Base-by-base conservation (phyloP, 1,284 basidiomycete species). In the Puccinia novopanici region DNA sequence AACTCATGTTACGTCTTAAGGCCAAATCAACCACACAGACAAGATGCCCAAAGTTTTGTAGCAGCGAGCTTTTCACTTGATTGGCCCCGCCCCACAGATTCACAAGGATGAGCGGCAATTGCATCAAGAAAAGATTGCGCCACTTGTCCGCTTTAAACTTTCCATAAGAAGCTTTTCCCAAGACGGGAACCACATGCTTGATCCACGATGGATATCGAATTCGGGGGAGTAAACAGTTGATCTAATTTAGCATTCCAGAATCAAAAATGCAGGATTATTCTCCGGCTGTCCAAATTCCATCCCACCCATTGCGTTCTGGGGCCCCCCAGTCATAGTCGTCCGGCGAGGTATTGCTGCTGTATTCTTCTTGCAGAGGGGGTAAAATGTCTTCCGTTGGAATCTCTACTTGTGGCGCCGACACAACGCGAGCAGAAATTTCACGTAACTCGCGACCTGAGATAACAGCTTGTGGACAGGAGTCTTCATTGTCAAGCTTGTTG, bases 141-240 rank as follows among this genome's bases (percentile, higher is more conserved):
- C 82, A 83, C 42, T 83, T 73, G 24, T 82, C 75, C 0, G 82
- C 82, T 63, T 75, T 82, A 3, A 82, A 71, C 24, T 73, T 76
- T 2, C 82, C 82, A 55, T 71, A 63, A 0, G 30, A 54, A 4
- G 59, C 61, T 22, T 63, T 65, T 0, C 75, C 82, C 34, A 83
- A 65, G 3, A n/a, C n/a, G 3, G 52, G 81, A 0, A 78, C 52
- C 15, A 15, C 45, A 8, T 15, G 8, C 8, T 78, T 81, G n/a
- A 83, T 30, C 65, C 63, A 68, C 13, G 61, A 68, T 0, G 65
- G 75, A 24, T 52, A n/a, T 17, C 45, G 48, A 27, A 77, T 68
- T 9, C 61, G 50, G 2, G 75, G 75, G 9, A 77, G 75, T 6
- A 34, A 19, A 6, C 2, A 13, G 22, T 77, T 77, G 52, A 77